These are phyloP conservation scores for Colletotrichum sp. DNA, from an alignment of 2,329 filamentous ascomycete genomes.

Conservation along the genomic window DNA sequence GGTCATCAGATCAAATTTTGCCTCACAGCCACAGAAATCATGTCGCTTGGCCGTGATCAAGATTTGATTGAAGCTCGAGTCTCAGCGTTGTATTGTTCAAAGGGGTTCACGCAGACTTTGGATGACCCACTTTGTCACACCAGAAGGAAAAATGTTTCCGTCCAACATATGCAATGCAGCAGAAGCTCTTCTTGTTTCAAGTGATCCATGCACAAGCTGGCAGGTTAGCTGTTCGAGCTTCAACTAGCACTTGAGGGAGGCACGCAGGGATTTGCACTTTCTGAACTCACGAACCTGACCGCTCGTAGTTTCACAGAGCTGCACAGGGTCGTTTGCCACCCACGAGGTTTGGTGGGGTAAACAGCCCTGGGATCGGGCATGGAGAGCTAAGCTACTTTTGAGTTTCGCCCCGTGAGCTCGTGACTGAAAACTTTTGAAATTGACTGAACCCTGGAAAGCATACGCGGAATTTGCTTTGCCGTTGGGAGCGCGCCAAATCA, in stretches of 20 bases:
- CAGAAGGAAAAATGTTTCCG: neutral
- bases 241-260: neutral
- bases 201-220: neutral
- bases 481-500: neutral
- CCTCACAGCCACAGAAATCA: neutral
- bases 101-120: neutral
- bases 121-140: neutral
- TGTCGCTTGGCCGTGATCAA: neutral
- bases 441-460: neutral
- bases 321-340: neutral
- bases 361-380: neutral
- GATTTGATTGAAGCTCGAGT: neutral
- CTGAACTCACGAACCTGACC: neutral
- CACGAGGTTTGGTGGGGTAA: neutral
- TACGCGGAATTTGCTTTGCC: neutral
- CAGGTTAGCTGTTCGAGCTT: neutral
- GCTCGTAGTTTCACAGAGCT: neutral
- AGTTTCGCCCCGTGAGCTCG: neutral
- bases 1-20: neutral
- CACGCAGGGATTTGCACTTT: neutral
- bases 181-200: neutral
- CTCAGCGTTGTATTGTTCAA: neutral
- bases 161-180: neutral
- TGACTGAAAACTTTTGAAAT: neutral
- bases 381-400: neutral